phyloP scores from a whole-genome alignment of 1,284 basidiomycete genomes.

The Flammula alnicola region DNA sequence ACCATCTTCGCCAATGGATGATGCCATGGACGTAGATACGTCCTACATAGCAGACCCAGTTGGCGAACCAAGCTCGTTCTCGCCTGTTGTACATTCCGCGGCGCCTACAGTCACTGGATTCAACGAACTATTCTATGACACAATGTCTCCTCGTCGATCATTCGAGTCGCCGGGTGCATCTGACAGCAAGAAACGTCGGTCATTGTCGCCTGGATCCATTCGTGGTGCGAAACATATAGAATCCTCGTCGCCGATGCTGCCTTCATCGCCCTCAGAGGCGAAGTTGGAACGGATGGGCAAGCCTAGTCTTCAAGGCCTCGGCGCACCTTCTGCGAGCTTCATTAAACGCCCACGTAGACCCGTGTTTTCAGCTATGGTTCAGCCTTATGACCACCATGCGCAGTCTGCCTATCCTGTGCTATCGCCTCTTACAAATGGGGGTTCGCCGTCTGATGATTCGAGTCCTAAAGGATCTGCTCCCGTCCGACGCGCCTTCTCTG shows the following conservation, averaged over 20 bases:
- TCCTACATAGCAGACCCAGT: slow-evolving; percentile 43
- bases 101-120: slow-evolving; percentile 58
- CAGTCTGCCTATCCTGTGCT: slow-evolving; percentile 49
- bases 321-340: slow-evolving; percentile 55
- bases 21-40: slow-evolving; percentile 79
- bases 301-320: slow-evolving; percentile 62
- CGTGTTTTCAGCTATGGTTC: slow-evolving; percentile 65
- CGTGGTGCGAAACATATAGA: slow-evolving; percentile 40
- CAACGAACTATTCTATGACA: slow-evolving; percentile 64
- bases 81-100: slow-evolving; percentile 51
- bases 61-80: slow-evolving; percentile 36
- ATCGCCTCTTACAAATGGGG: slow-evolving; percentile 28
- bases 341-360: slow-evolving; percentile 67
- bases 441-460: slow-evolving; percentile 24
- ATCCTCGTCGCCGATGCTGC: slow-evolving; percentile 59
- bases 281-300: slow-evolving; percentile 70
- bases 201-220: slow-evolving; percentile 63
- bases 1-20: slow-evolving; percentile 51
- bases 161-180: slow-evolving; percentile 48
- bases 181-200: slow-evolving; percentile 62
- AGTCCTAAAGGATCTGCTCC: slow-evolving; percentile 45
- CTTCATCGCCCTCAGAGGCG: slow-evolving; percentile 66
- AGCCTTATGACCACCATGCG: slow-evolving; percentile 44
- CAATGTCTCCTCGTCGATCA: slow-evolving; percentile 51
- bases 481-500: slow-evolving; percentile 74